Conservation (phyloP, 108 stramenopile species). For the Skeletonema marinoi region DNA sequence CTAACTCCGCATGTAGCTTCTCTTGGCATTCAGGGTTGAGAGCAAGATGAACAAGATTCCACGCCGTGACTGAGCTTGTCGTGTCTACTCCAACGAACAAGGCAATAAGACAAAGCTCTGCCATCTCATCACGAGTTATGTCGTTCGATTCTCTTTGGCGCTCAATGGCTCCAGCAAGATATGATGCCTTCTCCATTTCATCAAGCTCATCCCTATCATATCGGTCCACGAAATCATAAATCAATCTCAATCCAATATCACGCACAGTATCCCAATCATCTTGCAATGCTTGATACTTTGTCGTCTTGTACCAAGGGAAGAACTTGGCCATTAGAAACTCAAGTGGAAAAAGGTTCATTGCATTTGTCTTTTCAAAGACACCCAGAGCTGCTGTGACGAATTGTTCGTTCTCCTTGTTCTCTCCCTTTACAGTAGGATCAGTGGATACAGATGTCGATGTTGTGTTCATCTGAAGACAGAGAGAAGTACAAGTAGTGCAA, state of each 20-base stretch:
- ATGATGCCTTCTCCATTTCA: constrained; percentile 32
- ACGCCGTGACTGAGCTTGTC: constrained; percentile 22
- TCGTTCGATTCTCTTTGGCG: constrained; percentile 25
- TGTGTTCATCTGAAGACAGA: neutral
- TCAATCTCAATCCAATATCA: constrained; percentile 2
- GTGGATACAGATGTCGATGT: neutral
- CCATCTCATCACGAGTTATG: constrained; percentile 26
- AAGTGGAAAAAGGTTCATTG: neutral
- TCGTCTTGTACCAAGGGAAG: constrained; percentile 2
- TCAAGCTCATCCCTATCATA: constrained; percentile 12
- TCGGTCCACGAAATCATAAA: constrained; percentile 13
- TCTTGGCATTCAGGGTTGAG: constrained; percentile 30
- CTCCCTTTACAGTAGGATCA: neutral
- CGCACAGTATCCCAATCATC: neutral
- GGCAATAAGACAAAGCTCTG: constrained; percentile 10
- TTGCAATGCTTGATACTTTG: constrained; percentile 12
- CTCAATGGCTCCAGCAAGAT: constrained; percentile 18
- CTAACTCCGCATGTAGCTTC: constrained; percentile 21
- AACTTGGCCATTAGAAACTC: constrained; percentile 1
- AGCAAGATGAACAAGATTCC: constrained; percentile 39
- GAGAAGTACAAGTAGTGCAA: neutral
- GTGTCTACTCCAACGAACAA: constrained; percentile 38
- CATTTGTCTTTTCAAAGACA: constrained; percentile 20
- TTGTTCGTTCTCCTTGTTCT: neutral
- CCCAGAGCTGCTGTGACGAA: neutral